phyloP scores from a whole-genome alignment of 2,329 filamentous ascomycete genomes.

The Epichloe uncinata region DNA sequence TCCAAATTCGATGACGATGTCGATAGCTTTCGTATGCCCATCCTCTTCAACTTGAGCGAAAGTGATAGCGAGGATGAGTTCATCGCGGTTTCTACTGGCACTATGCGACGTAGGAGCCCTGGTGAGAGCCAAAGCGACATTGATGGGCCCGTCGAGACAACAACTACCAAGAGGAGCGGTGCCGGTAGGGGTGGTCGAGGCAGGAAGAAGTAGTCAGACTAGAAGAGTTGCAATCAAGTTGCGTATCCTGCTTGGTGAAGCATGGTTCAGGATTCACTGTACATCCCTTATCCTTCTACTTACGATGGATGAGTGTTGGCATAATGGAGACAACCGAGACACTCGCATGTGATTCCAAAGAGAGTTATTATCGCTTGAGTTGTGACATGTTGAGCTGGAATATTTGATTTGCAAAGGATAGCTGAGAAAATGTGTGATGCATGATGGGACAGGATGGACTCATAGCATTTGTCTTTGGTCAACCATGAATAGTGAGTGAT shows the following conservation, averaged over 20 bases:
- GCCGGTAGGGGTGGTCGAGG: slow-evolving; percentile 24
- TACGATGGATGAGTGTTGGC: not conserved
- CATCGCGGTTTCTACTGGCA: slow-evolving; percentile 55
- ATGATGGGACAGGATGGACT: not conserved
- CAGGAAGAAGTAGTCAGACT: slow-evolving; percentile 23
- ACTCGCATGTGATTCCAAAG: not conserved
- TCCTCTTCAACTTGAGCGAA: slow-evolving; percentile 82
- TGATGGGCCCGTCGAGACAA: slow-evolving; percentile 35
- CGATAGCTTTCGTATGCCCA: slow-evolving; percentile 74
- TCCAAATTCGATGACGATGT: slow-evolving; percentile 47
- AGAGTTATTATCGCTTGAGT: no score
- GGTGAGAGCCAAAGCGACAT: slow-evolving; percentile 54
- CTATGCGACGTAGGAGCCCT: slow-evolving; percentile 75
- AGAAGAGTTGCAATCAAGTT: not conserved
- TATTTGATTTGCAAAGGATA: not conserved
- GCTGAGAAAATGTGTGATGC: not conserved
- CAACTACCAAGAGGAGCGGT: slow-evolving; percentile 25
- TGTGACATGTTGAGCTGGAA: not conserved
- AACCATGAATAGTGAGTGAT: not conserved
- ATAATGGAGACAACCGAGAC: not conserved
- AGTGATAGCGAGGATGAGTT: slow-evolving; percentile 93
- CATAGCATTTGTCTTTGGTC: not conserved
- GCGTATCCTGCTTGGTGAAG: not conserved
- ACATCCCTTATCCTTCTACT: not conserved
- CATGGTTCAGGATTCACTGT: not conserved